Conservation (phyloP, 352 stramenopile genomes). For the Phytophthora aleatoria region DNA sequence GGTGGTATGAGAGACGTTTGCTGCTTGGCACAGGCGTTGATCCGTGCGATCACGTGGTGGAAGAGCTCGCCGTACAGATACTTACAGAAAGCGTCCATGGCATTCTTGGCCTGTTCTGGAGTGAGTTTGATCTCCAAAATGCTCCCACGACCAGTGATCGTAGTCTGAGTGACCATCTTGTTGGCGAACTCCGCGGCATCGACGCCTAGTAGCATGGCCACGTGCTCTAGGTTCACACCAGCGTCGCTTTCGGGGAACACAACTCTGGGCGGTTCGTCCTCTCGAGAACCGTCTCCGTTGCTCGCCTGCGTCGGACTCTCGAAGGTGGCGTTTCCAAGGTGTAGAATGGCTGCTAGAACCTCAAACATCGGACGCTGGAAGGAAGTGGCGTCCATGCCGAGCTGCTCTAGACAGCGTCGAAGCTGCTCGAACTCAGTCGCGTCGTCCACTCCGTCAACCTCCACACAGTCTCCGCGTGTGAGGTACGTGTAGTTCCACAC, state of each 20-base stretch:
- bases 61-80: conserved; percentile 85
- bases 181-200: conserved; percentile 64
- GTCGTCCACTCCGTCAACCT: conserved; percentile 78
- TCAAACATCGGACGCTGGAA: conserved; percentile 81
- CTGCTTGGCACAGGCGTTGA: conserved; percentile 76
- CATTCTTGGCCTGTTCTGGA: conserved; percentile 78
- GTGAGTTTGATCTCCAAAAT: conserved; percentile 78
- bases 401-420: conserved; percentile 60
- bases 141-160: conserved; percentile 71
- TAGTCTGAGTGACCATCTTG: conserved; percentile 87
- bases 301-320: conserved; percentile 28
- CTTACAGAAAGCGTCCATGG: conserved; percentile 87
- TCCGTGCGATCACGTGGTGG: conserved; percentile 72
- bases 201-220: conserved; percentile 63
- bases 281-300: conserved; percentile 11
- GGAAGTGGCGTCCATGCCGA: conserved; percentile 63
- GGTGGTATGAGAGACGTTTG: conserved; percentile 33
- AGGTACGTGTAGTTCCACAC: conserved; percentile 81
- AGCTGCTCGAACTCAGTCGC: conserved; percentile 74
- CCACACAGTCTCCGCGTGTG: conserved; percentile 74
- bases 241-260: conserved; percentile 58
- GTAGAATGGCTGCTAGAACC: conserved; percentile 68
- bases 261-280: conserved; percentile 46
- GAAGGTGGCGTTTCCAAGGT: conserved; percentile 76
- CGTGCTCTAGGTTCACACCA: conserved; percentile 62